Conservation (phyloP, 2,329 filamentous ascomycete species). For the Zopfia rhizophila region DNA sequence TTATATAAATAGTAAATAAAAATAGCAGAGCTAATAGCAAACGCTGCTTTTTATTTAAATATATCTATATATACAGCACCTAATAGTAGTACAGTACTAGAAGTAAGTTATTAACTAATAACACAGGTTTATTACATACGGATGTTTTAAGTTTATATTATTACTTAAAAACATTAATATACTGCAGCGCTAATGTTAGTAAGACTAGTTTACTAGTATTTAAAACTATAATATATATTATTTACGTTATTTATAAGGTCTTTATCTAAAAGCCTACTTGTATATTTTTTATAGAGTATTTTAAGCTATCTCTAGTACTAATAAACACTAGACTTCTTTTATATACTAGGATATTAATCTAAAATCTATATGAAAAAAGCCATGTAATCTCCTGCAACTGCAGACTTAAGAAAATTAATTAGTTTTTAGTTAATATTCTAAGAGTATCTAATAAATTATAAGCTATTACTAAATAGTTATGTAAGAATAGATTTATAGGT, state of each 20-base stretch:
- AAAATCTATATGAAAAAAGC: constrained; percentile 2
- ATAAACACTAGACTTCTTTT: constrained; percentile 1
- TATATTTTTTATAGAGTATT: constrained; percentile 6
- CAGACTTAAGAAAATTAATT: background rate
- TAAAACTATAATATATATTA: background rate
- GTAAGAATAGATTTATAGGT: too few relatives aligned
- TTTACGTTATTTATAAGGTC: constrained; percentile 5
- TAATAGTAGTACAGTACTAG: constrained; percentile 1
- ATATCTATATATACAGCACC: constrained; percentile 1
- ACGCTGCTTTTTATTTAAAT: constrained; percentile 4
- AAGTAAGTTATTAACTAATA: background rate
- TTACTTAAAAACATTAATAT: constrained; percentile 3
- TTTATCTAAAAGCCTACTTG: background rate
- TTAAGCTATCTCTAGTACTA: constrained; percentile 2
- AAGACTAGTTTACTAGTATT: background rate
- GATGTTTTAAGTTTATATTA: constrained; percentile 1
- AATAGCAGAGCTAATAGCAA: constrained; percentile 5
- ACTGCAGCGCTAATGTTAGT: constrained; percentile 2
- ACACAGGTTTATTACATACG: background rate
- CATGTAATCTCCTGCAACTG: constrained; percentile 4
- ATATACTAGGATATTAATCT: background rate
- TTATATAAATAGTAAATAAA: background rate
- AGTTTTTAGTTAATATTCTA: constrained; percentile 2
- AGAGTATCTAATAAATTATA: constrained; percentile 5
- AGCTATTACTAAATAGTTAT: constrained; percentile 4